Evolutionary conservation across 2,329 filamentous ascomycete species (phyloP), one percentile per base, ranked within the genome.

Genomic region (Fusarium nurragi): DNA sequence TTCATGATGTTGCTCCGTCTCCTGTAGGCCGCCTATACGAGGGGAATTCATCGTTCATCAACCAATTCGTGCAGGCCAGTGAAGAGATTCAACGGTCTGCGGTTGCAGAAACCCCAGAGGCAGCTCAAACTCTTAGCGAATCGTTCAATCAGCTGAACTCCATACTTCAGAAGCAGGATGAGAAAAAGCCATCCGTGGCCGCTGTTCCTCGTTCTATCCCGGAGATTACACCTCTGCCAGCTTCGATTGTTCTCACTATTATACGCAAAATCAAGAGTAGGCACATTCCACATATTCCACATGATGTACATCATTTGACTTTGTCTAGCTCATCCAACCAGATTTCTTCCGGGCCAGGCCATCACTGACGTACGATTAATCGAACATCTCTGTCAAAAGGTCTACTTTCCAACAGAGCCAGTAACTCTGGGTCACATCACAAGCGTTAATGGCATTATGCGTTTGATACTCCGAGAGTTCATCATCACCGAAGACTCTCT

Each of bases 401-500:
- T 64, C 13, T 69, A 69, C 19, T 69, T 69, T 14, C 65, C 66
- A 5, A 67, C 55, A 3, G 63, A 60, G 8, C 59, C 66, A 5
- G 58, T 63, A 2, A 61, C 66, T 9, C 44, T 67, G 2, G 62
- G 62, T 0, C 65, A 67, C 3, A 26, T 58, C 2, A 64, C 65
- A 1, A 50, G 54, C 16, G 55, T 69, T 13, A 48, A 69, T n/a
- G 66, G 65, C 1, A 52, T 68, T 4, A 19, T 68, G 21, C 51
- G 39, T 2, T 34, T 64, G 2, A 12, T 68, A 0, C 43, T 66
- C 2, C 41, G 56, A 12, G 66, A 68, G 11, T 51, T 60, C 10
- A 41, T 57, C 8, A 36, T 63, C 9, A 54, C 54, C 5, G 55
- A 64, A 13, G 47, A 68, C 4, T 22, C 54, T 7, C 19, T 68